Evolutionary conservation across 1,139 yeast genomes (phyloP), one percentile per base, ranked within the genome.

Genomic region (Candida sp.): DNA sequence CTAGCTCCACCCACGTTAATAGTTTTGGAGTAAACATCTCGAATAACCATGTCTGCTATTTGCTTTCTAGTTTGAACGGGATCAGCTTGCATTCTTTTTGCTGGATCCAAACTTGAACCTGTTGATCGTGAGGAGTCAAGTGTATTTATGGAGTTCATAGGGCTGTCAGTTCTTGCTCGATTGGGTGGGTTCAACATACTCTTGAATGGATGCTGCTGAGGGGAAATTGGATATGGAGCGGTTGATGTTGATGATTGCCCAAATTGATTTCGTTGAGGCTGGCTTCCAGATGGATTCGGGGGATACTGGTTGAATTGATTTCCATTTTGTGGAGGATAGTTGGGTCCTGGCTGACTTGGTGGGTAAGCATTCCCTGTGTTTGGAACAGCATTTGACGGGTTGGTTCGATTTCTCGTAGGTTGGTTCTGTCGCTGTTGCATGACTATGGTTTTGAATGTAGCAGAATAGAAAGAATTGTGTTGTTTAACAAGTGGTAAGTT

Each of bases 1-100:
- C 54, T 55, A 38, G 53, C 57, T 12, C 72, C 76, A 32, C 27
- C 39, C 5, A 29, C 56, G 19, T 51, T 42, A 9, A 55, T 42
- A 29, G 42, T 45, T 33, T 61, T 62, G 25, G 66, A 59, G 49
- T 63, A 64, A 43, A 67, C 62, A 41, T 63, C 68, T 19, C 54
- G 53, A 12, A 60, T 53, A 34, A 64, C 47, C 42, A 60, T 61
- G 39, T 63, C 66, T 4, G 55, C 46, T 1, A 49, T 47, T 30
- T 36, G 34, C 25, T 32, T 27, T 21, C 39, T 37, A 12, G 25
- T 12, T 27, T 29, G 25, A 19, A 32, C 33, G 11, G 23, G 15
- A 6, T 15, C 34, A 15, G 25, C 5, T 6, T 5, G 11, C 23
- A 21, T 7, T 19, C 21, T 11, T 12, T 29, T 37, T 4, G 34